A percentile compares a stretch with the other conserved stretches of the same genome.
Conservation (phyloP, 2,329 filamentous ascomycete genomes). For the Gaeumannomyces tritici region DNA sequence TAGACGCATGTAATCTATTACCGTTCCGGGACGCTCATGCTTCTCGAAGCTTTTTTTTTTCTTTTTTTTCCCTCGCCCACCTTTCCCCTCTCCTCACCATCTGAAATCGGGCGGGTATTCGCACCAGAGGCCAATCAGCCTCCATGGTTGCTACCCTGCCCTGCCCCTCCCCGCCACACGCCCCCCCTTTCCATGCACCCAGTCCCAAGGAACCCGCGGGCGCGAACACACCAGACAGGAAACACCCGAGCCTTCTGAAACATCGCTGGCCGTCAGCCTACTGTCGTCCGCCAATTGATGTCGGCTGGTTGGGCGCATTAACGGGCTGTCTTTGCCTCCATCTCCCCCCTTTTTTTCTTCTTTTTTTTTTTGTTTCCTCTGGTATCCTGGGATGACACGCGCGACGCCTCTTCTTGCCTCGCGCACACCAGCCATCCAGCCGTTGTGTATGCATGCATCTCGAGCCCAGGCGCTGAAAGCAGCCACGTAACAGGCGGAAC, state of each 20-base stretch:
- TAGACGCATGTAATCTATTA: not conserved
- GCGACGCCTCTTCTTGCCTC: not conserved
- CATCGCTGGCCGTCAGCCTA: not conserved
- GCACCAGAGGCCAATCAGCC: not conserved
- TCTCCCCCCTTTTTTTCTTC: not conserved
- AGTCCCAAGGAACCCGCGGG: not conserved
- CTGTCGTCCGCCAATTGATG: not conserved
- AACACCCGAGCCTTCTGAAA: not conserved
- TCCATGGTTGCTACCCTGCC: not conserved
- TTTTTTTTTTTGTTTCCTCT: too few species aligned
- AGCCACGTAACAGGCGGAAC: not conserved
- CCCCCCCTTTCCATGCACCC: not conserved
- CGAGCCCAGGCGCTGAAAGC: not conserved
- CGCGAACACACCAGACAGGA: not conserved
- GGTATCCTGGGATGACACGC: not conserved
- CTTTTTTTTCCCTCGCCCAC: not conserved
- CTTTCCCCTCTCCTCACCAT: not conserved
- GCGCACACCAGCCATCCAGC: not conserved
- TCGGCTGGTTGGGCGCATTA: not conserved
- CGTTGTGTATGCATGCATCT: not conserved
- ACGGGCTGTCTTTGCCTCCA: not conserved
- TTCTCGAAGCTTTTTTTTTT: conserved; percentile 3
- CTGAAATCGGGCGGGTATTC: not conserved
- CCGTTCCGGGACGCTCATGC: not conserved
- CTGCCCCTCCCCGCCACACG: not conserved